A percentile compares a stretch with the other conserved stretches of the same genome.
phyloP scores from a whole-genome alignment of 257 asterid species.

The Solanum neorickii region DNA sequence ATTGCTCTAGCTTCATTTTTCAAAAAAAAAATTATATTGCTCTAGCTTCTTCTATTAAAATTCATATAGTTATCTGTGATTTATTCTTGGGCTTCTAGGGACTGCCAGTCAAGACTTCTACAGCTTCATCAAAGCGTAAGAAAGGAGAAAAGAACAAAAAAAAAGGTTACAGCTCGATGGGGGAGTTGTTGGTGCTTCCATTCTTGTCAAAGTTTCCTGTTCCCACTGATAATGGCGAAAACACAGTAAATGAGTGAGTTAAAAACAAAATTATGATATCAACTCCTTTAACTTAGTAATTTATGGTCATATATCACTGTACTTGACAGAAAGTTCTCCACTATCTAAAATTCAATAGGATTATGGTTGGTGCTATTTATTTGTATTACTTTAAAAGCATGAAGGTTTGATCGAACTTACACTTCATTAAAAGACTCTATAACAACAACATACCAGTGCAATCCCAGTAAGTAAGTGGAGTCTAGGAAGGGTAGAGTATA shows the following conservation, averaged over 20 bases:
- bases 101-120: constrained; percentile 15
- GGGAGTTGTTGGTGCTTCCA: constrained; percentile 32
- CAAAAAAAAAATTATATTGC: background rate
- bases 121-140: constrained; percentile 33
- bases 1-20: background rate
- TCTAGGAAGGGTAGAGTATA: background rate
- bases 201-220: constrained; percentile 27
- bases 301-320: background rate
- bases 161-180: constrained; percentile 21
- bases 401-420: background rate
- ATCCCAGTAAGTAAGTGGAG: background rate
- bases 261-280: background rate
- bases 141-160: constrained; percentile 28
- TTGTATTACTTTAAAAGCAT: background rate
- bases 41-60: background rate
- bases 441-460: background rate
- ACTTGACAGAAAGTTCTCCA: background rate
- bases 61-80: background rate
- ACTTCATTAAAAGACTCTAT: background rate
- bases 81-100: constrained; percentile 19
- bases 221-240: constrained; percentile 10
- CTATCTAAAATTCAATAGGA: background rate
- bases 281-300: background rate
- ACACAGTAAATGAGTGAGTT: constrained; percentile 25
- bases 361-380: background rate